These are phyloP conservation scores for Chlamydomonas asymmetrica DNA, from an alignment of 139 green algal genomes.

Conservation along the genomic window DNA sequence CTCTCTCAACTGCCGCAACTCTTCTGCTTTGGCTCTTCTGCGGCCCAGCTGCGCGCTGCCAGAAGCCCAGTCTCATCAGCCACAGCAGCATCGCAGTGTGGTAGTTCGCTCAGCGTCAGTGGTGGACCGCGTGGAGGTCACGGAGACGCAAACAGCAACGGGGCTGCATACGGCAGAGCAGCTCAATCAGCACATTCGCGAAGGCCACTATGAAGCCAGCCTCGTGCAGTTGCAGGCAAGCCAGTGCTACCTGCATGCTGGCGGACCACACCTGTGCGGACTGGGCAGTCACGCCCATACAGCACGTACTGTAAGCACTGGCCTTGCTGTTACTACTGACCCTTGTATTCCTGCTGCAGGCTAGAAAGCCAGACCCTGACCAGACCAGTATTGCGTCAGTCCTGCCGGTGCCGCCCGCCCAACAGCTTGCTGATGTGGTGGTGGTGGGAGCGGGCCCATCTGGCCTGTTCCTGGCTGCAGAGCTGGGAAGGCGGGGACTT, in stretches of 20 bases:
- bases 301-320: neutral
- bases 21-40: too few species aligned
- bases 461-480: conserved; percentile 83
- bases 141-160: too few species aligned
- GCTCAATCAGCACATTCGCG: conserved; percentile 58
- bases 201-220: conserved; percentile 62
- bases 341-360: conserved; percentile 36
- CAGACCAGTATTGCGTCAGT: conserved; percentile 58
- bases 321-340: neutral
- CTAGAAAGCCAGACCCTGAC: conserved; percentile 64
- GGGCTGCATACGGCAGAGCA: too few species aligned
- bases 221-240: conserved; percentile 65
- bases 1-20: too few species aligned
- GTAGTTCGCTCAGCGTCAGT: neutral
- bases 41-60: too few species aligned
- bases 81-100: neutral
- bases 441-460: conserved; percentile 91
- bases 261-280: too few species aligned
- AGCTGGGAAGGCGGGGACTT: conserved; percentile 79
- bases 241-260: too few species aligned
- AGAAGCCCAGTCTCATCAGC: neutral
- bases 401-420: conserved; percentile 34
- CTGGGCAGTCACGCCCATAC: too few species aligned
- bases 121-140: neutral
- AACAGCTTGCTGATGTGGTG: conserved; percentile 54